Conservation (phyloP, 176 grass and related monocot genomes). For the Elaeis guineensis region DNA sequence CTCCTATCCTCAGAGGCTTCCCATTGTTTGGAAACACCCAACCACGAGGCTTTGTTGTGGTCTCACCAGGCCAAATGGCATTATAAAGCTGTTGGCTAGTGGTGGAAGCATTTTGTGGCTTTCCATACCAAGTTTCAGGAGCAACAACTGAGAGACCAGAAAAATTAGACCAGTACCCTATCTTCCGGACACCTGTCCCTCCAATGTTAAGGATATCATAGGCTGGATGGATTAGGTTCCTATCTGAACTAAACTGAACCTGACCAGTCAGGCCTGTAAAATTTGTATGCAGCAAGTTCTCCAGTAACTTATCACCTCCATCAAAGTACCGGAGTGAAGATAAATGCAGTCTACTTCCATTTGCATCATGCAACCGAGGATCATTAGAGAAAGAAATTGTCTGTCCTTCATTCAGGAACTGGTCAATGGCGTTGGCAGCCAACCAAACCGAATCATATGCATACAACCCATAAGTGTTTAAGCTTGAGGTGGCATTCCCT, state of each 20-base stretch:
- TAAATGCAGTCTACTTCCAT: slow-evolving; percentile 41
- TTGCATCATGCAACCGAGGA: slow-evolving; percentile 25
- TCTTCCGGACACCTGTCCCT: slow-evolving; percentile 46
- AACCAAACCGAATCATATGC: slow-evolving; percentile 80
- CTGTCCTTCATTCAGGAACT: slow-evolving; percentile 39
- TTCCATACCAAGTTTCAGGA: slow-evolving; percentile 37
- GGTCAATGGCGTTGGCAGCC: slow-evolving; percentile 59
- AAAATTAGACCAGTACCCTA: slow-evolving; percentile 69
- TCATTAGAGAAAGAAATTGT: slow-evolving; percentile 57
- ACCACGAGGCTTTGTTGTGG: slow-evolving; percentile 46
- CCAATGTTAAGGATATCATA: slow-evolving; percentile 86
- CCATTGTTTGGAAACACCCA: slow-evolving; percentile 80
- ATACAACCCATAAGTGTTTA: slow-evolving; percentile 61
- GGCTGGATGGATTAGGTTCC: slow-evolving; percentile 30
- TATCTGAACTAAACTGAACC: slow-evolving; percentile 30
- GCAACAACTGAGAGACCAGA: slow-evolving; percentile 28
- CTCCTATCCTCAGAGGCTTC: slow-evolving; percentile 59
- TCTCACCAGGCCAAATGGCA: slow-evolving; percentile 78
- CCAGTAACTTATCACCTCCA: slow-evolving; percentile 46
- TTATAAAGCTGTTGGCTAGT: slow-evolving; percentile 34
- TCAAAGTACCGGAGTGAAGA: slow-evolving; percentile 44
- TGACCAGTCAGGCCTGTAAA: slow-evolving; percentile 68
- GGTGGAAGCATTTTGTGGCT: slow-evolving; percentile 23
- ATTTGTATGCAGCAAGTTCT: slow-evolving; percentile 37
- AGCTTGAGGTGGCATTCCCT: not conserved